Percentiles rank a stretch among this genome's conserved stretches.
Evolutionary conservation across 1,284 basidiomycete species (phyloP).

Genomic region (Wallemia mellicola): DNA sequence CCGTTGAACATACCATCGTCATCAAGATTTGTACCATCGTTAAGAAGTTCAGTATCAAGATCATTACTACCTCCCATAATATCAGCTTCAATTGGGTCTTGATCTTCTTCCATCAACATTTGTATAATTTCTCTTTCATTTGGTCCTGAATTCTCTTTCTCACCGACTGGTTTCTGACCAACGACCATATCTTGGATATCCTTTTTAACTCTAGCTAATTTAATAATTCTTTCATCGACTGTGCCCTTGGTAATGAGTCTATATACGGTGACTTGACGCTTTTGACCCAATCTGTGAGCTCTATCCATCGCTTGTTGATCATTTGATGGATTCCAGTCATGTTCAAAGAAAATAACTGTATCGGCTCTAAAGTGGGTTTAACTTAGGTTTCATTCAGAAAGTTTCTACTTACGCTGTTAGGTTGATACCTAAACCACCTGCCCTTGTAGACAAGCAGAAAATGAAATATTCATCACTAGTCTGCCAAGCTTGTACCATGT

Average conservation of each 20-base stretch:
- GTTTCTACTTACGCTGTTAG: constrained; percentile 17
- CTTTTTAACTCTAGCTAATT: constrained; percentile 79
- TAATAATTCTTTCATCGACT: constrained; percentile 93
- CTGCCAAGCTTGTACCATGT: constrained; percentile 99
- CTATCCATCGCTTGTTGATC: constrained; percentile 99
- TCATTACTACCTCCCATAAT: neutral
- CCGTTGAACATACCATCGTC: neutral
- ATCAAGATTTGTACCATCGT: neutral
- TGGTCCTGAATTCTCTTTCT: neutral
- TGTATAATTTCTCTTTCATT: neutral
- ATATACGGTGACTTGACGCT: constrained; percentile 95
- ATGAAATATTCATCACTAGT: constrained; percentile 87
- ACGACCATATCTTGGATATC: constrained; percentile 24
- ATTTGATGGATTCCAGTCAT: constrained; percentile 98
- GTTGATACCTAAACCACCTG: constrained; percentile 94
- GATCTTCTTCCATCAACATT: neutral
- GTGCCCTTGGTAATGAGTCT: constrained; percentile 86
- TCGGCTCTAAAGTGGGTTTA: constrained; percentile 17
- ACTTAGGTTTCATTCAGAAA: neutral
- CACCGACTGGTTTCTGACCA: neutral
- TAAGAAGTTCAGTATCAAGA: neutral
- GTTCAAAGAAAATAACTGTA: constrained; percentile 94
- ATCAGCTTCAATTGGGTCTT: neutral
- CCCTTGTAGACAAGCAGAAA: constrained; percentile 82
- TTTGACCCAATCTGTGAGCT: constrained; percentile 93